These are phyloP conservation scores for Citrullus colocynthis DNA, from an alignment of 306 rosid genomes.

Conservation along the genomic window DNA sequence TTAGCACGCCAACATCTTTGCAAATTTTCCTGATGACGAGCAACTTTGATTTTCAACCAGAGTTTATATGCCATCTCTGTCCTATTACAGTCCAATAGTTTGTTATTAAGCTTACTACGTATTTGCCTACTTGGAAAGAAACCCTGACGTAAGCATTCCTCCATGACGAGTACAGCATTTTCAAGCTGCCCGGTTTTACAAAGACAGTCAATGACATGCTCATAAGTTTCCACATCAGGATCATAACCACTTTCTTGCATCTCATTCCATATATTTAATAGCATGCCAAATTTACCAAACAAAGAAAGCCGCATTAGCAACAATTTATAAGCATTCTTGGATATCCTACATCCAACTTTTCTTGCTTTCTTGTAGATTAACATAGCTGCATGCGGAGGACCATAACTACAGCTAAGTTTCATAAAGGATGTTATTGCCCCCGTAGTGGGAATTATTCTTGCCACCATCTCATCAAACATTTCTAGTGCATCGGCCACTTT, in stretches of 20 bases:
- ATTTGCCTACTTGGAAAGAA: conserved; percentile 71
- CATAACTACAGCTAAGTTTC: conserved; percentile 61
- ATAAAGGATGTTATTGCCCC: conserved; percentile 54
- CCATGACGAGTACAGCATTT: conserved; percentile 82
- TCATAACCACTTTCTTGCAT: conserved; percentile 72
- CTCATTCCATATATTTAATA: conserved; percentile 65
- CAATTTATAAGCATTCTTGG: conserved; percentile 56
- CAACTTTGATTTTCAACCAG: conserved; percentile 54
- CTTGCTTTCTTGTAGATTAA: conserved; percentile 58
- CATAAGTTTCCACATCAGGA: conserved; percentile 65
- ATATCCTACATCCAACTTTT: conserved; percentile 46
- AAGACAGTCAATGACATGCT: conserved; percentile 58
- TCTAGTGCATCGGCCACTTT: conserved; percentile 75
- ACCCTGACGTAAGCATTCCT: conserved; percentile 61
- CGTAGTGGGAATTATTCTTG: conserved; percentile 39
- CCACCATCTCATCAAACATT: conserved; percentile 73
- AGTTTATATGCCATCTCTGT: conserved; percentile 59
- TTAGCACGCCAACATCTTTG: conserved; percentile 60
- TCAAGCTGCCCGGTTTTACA: conserved; percentile 77
- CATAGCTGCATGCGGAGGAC: conserved; percentile 88
- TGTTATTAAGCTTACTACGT: conserved; percentile 58
- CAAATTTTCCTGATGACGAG: conserved; percentile 45
- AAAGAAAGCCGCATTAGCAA: conserved; percentile 69
- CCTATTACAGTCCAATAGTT: conserved; percentile 41
- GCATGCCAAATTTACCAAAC: conserved; percentile 76